Base-by-base conservation (phyloP, 2,329 filamentous ascomycete genomes). In the Ramichloridium luteum region DNA sequence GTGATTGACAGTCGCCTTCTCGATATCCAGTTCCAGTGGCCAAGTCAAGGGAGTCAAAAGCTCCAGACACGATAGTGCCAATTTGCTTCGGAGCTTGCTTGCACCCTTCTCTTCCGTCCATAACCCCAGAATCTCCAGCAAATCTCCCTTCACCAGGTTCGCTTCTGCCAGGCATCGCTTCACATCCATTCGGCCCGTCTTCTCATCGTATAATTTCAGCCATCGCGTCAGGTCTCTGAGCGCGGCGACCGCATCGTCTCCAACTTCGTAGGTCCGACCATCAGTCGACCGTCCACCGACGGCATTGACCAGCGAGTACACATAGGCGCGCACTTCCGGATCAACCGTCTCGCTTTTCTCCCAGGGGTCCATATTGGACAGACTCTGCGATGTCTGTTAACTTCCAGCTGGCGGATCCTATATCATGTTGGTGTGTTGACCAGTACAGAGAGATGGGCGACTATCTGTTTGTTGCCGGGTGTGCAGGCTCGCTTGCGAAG, bases 161-260 rank as follows among this genome's bases (percentile, higher is more conserved):
- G 85, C 80, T 57, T 96, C 85, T 50, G 84, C 78, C 45, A 96
- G 67, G 55, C 85, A 94, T 59, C 90, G 72, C 39, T 88, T 86
- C 37, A 98, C 90, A 53, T 98, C 90, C 67, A 93, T 80, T 44
- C 88, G 79, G 54, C 93, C 92, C 43, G 79, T 75, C 55, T 92
- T 92, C 54, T 93, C 82, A 37, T 54, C 50, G 47, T 54, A 51
- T 41, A 93, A 74, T 46, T 84, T 85, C 45, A 98, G 70, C 90
- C 90, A 98, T 72, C 80, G 79, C 53, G 90, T 88, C 33, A 98
- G 69, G 59, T 98, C 90, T 40, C 88, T 85, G 35, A 98, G 67
- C 50, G 86, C 90, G 36, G 90, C 82, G 38, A 93, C 66, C 9
- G 86, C 88, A 53, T 94, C 88, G 58, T 96, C 88, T 58, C 90